phyloP scores from a whole-genome alignment of 169 alveolate genomes.

The Plasmodium blacklocki region DNA sequence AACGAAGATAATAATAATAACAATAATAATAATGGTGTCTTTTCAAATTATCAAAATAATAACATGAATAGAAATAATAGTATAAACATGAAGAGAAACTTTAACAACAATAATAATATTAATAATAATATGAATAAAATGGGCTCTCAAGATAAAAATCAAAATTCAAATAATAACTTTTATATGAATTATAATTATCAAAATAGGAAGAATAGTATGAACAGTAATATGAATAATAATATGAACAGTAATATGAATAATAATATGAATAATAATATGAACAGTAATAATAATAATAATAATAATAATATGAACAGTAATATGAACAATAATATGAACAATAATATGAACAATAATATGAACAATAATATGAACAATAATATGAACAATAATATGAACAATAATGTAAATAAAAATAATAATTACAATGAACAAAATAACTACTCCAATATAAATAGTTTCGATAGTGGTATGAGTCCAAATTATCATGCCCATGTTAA shows the following conservation, averaged over 20 bases:
- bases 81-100: background rate
- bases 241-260: background rate
- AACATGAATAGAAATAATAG: background rate
- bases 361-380: background rate
- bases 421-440: constrained; percentile 9
- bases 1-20: constrained; percentile 2
- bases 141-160: background rate
- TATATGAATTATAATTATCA: background rate
- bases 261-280: background rate
- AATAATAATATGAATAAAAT: constrained; percentile 1
- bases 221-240: background rate
- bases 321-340: background rate
- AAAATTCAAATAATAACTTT: background rate
- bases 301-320: background rate
- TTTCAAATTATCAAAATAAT: background rate
- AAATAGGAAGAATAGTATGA: background rate
- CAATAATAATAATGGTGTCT: background rate
- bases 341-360: background rate
- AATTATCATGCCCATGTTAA: constrained; percentile 1
- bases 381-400: background rate
- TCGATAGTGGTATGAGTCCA: background rate
- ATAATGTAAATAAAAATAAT: background rate
- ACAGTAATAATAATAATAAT: background rate
- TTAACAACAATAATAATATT: background rate
- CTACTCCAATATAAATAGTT: background rate